Evolutionary conservation across 2,329 filamentous ascomycete genomes (phyloP), one percentile per base, ranked within the genome.

Genomic region (Didymosphaeria variabile): DNA sequence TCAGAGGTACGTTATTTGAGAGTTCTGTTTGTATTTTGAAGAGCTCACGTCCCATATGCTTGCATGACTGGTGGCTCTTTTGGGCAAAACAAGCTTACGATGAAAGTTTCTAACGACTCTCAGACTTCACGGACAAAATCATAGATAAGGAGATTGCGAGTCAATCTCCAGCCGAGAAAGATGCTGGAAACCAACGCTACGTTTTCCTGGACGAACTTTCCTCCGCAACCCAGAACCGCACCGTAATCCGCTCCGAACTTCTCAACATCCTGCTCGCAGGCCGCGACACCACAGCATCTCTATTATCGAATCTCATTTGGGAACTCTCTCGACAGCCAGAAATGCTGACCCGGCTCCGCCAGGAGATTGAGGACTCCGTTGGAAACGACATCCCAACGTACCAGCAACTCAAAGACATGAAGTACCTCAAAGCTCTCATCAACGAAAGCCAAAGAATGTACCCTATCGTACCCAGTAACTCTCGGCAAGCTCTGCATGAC

Each of bases 291-390:
- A 75, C 70, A 8, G 75, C 71, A 29, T 55, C 67, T 1, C 68
- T 73, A 4, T 64, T 79, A 13, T 65, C 63, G 5, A 76, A 78
- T 66, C 47, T 78, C 46, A 67, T 81, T 58, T 74, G 70, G 40
- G 65, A 79, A 8, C 66, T 79, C 54, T 73, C 77, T 8, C 73
- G 78, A 2, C 76, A 79, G 52, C 75, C 79, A 7, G 61, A 64
- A 6, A 62, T 76, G 58, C 57, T 74, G 68, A 31, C 65, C 56
- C 47, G 73, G 60, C 65, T 79, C 65, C 58, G 81, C 19, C 59
- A 66, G 10, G 81, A 77, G 76, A 63, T 76, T 2, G 44, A n/a
- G 17, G 36, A 40, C 36, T 13, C 82, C 0, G 84, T 97, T 5
- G 66, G 65, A 19, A 52, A 56, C 32, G 59, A 51, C 7, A 38